Evolutionary conservation across 2,329 filamentous ascomycete species (phyloP), one percentile per base, ranked within the genome.

Genomic region (Colletotrichum lindemuthianum): DNA sequence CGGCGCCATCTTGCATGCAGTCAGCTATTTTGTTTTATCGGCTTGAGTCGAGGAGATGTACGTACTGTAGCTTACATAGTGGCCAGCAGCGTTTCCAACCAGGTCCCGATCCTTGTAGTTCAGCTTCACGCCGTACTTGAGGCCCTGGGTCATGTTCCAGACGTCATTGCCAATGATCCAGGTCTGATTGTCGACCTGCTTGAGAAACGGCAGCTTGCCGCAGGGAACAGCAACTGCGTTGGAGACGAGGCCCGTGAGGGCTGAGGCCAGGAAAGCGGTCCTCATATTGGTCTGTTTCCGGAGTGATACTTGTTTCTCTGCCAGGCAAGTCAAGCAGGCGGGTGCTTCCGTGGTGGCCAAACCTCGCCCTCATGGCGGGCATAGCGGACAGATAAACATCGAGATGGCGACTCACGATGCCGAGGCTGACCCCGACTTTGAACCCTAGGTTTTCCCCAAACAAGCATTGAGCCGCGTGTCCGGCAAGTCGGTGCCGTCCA

Each of bases 1-100:
- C 77, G 8, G 80, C 81, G 33, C 81, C 82, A 60, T 83, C 81
- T 84, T 36, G 13, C 43, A 37, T 10, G 41, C 6, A 43, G 36
- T 44, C 10, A 33, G 8, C 3, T 12, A 3, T 9, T 12, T 3
- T 11, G 16, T 6, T n/a, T n/a, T 11, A 4, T 41, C 7, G 15
- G 9, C n/a, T 6, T 8, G 6, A 5, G 2, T 1, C 13, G 15
- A 9, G 34, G 13, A 32, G 33, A 33, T 8, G 36, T 3, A 36
- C 72, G 59, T 65, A 75, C 73, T 74, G 59, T 74, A 72, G 63
- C 71, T 72, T 32, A 72, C 71, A 48, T 75, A 75, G 52, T 75
- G 74, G 0, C 74, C 74, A 2, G 70, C 69, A 5, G 74, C 74
- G 24, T 71, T 65, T 11, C 72, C 72, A 13, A 74, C 71, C 24